A percentile compares a stretch with the other conserved stretches of the same genome.
These are phyloP conservation scores for Bipolaris bicolor DNA, from an alignment of 2,329 filamentous ascomycete genomes.

Conservation along the genomic window DNA sequence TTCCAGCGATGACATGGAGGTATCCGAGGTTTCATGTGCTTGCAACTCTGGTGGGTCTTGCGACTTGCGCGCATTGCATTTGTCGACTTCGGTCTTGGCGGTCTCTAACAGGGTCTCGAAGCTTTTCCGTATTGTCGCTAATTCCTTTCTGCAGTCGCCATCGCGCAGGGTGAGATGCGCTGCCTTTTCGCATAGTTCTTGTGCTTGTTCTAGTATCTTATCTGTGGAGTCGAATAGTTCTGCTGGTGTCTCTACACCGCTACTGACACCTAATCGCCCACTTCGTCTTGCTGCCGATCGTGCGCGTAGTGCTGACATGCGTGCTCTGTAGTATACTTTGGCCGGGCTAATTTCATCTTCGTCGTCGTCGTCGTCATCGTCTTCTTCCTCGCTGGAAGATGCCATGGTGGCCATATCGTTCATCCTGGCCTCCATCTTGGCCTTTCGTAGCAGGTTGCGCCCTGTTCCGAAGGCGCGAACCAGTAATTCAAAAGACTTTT, in stretches of 20 bases:
- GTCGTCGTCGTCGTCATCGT: conserved; percentile 30
- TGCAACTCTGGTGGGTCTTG: conserved; percentile 18
- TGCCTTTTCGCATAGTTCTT: conserved; percentile 81
- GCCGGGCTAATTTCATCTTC: conserved; percentile 37
- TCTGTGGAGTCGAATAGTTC: conserved; percentile 69
- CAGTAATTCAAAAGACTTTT: conserved; percentile 79
- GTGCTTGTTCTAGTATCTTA: conserved; percentile 77
- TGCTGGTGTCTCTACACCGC: conserved; percentile 24
- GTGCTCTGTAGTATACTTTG: conserved; percentile 48
- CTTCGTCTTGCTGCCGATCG: conserved; percentile 27
- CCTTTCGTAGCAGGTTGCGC: conserved; percentile 84
- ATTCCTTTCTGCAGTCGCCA: conserved; percentile 80
- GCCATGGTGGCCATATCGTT: conserved; percentile 53
- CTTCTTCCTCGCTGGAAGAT: conserved; percentile 35
- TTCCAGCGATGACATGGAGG: conserved; percentile 24
- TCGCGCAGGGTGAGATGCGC: conserved; percentile 90
- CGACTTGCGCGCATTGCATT: conserved; percentile 27
- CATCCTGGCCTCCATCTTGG: conserved; percentile 80
- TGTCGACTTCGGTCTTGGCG: conserved; percentile 54
- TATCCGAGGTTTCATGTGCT: conserved; percentile 26
- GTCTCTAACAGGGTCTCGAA: conserved; percentile 68
- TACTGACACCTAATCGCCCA: conserved; percentile 11
- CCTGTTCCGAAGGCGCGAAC: conserved; percentile 82
- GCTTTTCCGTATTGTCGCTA: conserved; percentile 70
- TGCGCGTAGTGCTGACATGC: conserved; percentile 41